These are phyloP conservation scores for Nannizzia gypsea DNA, from an alignment of 2,329 filamentous ascomycete species.

Conservation along the genomic window DNA sequence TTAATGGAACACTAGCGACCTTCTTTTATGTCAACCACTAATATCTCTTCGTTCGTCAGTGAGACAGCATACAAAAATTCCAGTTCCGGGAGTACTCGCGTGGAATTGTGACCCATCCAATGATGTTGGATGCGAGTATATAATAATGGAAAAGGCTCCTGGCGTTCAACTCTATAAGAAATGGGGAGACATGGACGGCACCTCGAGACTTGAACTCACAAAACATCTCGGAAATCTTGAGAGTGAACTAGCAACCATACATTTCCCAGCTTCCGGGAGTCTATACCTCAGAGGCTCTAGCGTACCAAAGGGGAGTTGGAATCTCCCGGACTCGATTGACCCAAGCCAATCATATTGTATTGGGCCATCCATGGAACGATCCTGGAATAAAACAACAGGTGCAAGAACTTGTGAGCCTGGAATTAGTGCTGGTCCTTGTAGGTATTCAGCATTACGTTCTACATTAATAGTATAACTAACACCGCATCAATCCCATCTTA, in stretches of 20 bases:
- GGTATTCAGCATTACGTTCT: neutral
- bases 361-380: neutral
- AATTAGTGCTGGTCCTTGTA: neutral
- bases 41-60: conserved; percentile 1
- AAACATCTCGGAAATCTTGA: neutral
- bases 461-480: neutral
- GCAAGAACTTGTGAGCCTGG: too few species aligned
- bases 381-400: neutral
- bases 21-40: neutral
- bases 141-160: conserved; percentile 16
- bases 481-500: neutral
- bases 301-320: too few species aligned
- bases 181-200: conserved; percentile 17
- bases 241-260: neutral
- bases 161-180: conserved; percentile 17
- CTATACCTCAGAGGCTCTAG: conserved; percentile 24
- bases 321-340: too few species aligned
- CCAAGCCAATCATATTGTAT: conserved; percentile 5
- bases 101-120: conserved; percentile 13
- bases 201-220: conserved; percentile 1
- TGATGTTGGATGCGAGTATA: conserved; percentile 14
- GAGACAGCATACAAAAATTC: conserved; percentile 8
- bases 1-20: neutral
- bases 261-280: conserved; percentile 7
- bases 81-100: conserved; percentile 11